Base-by-base conservation (phyloP, 225 moss, liverwort and hornwort genomes). In the Straminergon stramineum region DNA sequence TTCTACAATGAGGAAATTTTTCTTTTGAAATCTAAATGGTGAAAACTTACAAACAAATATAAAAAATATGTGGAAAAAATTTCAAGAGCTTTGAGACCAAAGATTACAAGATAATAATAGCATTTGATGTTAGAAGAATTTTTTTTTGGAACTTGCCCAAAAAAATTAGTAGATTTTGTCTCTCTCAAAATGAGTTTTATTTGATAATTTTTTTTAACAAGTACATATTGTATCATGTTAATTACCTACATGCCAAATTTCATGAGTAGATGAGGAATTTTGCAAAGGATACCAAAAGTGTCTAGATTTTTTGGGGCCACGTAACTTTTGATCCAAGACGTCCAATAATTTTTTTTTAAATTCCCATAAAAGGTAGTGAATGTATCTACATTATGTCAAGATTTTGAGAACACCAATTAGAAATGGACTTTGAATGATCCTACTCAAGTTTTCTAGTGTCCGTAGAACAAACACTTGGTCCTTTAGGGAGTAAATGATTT, bases 221-320 rank as follows among this genome's bases (percentile, higher is more conserved):
- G 43, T 43, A 43, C 19, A 35, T 66, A 18, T 5, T 5, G 16
- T 5, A 27, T 43, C 43, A 45, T 45, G 15, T 28, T 74, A 45
- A 28, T 45, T 27, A 73, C 10, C 5, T 43, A 15, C 10, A 27
- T 74, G 73, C 10, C 30, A 75, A 48, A 48, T 75, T 74, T 30
- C 18, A 48, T 10, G 11, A 75, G 2, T 45, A 45, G 1, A 45
- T 17, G 16, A 74, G 17, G 17, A 17, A 9, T 15, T 71, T 43
- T 27, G 5, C 5, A 41, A 71, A 71, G 2, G 43, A 27, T 15
- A 5, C 9, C 7, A 9, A 2, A 70, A 39, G 7, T 11, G 0
- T 1, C 0, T 0, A 4, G 1, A 11, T 18, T n/a, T 45, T 28
- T 48, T 11, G 0, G 18, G 48, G 15, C 17, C 48, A 30, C 10